Conservation (phyloP, 169 alveolate species). For the Eimeria maxima region DNA sequence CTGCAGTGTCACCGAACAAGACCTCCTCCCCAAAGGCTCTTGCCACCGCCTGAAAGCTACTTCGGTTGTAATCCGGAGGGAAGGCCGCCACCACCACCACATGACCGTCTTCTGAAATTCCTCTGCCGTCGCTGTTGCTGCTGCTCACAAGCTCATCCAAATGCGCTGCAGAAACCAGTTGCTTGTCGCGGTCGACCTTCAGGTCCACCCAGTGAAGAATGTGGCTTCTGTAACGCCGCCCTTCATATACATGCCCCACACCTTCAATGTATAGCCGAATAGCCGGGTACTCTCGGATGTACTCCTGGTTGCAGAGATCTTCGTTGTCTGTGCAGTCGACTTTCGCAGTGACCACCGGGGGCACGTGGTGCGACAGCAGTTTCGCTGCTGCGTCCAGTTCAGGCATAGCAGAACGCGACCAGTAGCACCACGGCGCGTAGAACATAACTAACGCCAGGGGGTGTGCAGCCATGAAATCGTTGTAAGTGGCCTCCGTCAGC, state of each 20-base stretch:
- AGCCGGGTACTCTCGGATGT: slow-evolving; percentile 84
- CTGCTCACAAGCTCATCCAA: slow-evolving; percentile 66
- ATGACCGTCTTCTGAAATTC: slow-evolving; percentile 58
- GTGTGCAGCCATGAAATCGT: slow-evolving; percentile 47
- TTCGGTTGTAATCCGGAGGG: slow-evolving; percentile 43
- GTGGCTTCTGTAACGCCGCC: slow-evolving; percentile 93
- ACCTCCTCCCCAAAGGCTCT: slow-evolving; percentile 80
- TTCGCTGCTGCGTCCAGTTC: slow-evolving; percentile 79
- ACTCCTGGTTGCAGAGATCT: slow-evolving; percentile 72
- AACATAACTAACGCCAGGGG: slow-evolving; percentile 75
- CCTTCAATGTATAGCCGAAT: slow-evolving; percentile 81
- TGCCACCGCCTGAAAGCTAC: slow-evolving; percentile 73
- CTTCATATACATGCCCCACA: slow-evolving; percentile 84
- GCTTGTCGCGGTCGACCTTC: slow-evolving; percentile 79
- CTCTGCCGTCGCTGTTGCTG: slow-evolving; percentile 1
- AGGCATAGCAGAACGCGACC: slow-evolving; percentile 80
- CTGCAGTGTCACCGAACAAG: slow-evolving; percentile 66
- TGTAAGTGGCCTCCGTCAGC: slow-evolving; percentile 7
- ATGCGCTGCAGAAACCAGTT: slow-evolving; percentile 30
- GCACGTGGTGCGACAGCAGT: slow-evolving; percentile 75
- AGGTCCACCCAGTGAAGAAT: slow-evolving; percentile 92
- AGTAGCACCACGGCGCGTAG: slow-evolving; percentile 85
- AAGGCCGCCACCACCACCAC: slow-evolving; percentile 69
- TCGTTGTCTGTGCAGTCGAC: slow-evolving; percentile 80
- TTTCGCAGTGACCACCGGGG: slow-evolving; percentile 75